Base-by-base conservation (phyloP, 805 yeast species). In the Candida gorgasii region DNA sequence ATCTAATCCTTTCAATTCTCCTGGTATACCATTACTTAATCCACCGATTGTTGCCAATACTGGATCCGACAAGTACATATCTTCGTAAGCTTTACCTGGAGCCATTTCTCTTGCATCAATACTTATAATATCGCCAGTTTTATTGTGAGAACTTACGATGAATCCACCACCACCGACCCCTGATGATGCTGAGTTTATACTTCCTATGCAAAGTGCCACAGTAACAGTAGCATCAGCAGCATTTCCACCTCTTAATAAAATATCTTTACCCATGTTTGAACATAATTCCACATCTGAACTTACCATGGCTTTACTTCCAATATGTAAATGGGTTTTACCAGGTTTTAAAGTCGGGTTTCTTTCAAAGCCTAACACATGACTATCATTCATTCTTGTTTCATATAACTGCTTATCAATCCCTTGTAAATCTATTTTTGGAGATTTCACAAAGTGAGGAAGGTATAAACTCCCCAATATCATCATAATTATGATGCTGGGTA, bases 221-320 rank as follows among this genome's bases (percentile, higher is more conserved):
- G 96, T 84, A 2, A 92, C 84, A 0, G 96, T 87, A 0, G 97
- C 96, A 59, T 92, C 99, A 0, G 96, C 97, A 1, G 97, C 97
- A 53, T 80, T 83, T 0, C 97, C 95, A 5, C 79, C 80, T 16
- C 53, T 50, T 40, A 62, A 53, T 22, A 85, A 61, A 13, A 86
- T 78, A 5, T 72, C 63, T 4, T 71, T 72, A 6, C 89, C 93
- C 72, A 84, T 58, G 13, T 68, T 53, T 1, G 90, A 83, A 57
- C 93, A 85, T 12, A 63, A 45, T 8, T 78, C 80, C 2, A 79
- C 76, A 55, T 86, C 93, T 29, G 80, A 72, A 1, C 87, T 78
- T 8, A 85, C 88, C 57, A 86, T 86, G 6, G 82, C 89, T 13
- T 70, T 51, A 6, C 39, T 18, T 0, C 80, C 82, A 1, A 45